phyloP scores from a whole-genome alignment of 352 stramenopile genomes.

The Globisporangium cystogenes region DNA sequence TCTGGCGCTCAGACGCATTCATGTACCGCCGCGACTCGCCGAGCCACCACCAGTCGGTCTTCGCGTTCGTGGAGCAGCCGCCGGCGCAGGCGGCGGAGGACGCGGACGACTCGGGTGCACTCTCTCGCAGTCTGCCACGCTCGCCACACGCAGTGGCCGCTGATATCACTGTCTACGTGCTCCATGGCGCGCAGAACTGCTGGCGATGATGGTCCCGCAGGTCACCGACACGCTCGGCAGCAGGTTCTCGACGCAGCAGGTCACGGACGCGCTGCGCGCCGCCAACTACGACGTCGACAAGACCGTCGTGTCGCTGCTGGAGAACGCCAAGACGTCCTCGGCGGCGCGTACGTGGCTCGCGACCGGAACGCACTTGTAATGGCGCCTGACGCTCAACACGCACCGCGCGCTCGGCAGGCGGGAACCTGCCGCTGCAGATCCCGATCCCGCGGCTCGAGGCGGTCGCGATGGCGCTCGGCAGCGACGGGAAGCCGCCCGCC shows the following conservation, averaged over 20 bases:
- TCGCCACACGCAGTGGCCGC: no score
- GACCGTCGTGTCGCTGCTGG: constrained; percentile 62
- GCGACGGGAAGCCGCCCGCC: constrained; percentile 19
- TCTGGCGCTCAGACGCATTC: constrained; percentile 43
- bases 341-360: constrained; percentile 14
- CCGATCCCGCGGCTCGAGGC: constrained; percentile 56
- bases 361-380: no score
- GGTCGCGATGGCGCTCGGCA: constrained; percentile 43
- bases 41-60: constrained; percentile 67
- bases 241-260: constrained; percentile 52
- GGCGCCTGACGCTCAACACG: no score
- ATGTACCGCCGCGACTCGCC: constrained; percentile 82
- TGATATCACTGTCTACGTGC: no score
- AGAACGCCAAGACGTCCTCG: constrained; percentile 55
- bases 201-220: constrained; percentile 50
- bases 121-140: no score
- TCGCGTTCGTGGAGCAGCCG: constrained; percentile 70
- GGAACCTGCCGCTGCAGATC: constrained; percentile 58
- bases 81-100: background rate
- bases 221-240: constrained; percentile 43
- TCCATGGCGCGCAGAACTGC: no score
- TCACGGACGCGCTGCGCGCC: constrained; percentile 56
- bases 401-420: constrained; percentile 3
- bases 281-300: constrained; percentile 81
- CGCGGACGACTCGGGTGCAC: constrained; percentile 36